Percentiles rank a stretch among this genome's conserved stretches.
Evolutionary conservation across 192 early-diverging fungal genomes (phyloP).

Genomic region (Lobosporangium transversale): DNA sequence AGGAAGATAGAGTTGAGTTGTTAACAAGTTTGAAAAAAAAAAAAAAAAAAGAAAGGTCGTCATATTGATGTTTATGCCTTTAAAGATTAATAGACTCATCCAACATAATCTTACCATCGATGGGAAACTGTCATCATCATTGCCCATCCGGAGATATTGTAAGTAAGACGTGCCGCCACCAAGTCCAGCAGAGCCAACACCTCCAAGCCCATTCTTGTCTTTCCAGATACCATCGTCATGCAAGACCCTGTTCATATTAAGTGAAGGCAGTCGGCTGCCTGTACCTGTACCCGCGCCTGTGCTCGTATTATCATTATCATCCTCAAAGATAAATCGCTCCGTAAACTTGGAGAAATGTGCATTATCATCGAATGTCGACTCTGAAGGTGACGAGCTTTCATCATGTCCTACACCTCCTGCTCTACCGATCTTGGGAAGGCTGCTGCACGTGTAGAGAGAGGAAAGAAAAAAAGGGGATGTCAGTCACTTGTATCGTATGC

Average conservation of each 20-base stretch:
- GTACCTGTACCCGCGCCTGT: no score
- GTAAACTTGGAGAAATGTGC: constrained; percentile 55
- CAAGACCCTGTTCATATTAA: constrained; percentile 48
- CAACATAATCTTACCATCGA: constrained; percentile 51
- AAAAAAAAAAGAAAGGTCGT: not conserved
- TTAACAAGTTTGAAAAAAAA: constrained; percentile 45
- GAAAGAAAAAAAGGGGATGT: constrained; percentile 6
- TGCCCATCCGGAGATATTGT: constrained; percentile 54
- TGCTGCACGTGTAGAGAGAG: constrained; percentile 11
- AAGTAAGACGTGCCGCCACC: constrained; percentile 47
- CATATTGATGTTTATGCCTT: not conserved
- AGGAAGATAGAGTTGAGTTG: no score
- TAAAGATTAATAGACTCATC: no score
- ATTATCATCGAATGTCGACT: constrained; percentile 44
- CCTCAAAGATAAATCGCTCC: constrained; percentile 59
- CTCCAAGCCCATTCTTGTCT: constrained; percentile 40
- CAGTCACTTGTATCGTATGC: not conserved
- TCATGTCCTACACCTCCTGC: constrained; percentile 22
- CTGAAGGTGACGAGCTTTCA: constrained; percentile 32
- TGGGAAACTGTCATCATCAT: constrained; percentile 57
- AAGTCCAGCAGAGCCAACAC: constrained; percentile 20
- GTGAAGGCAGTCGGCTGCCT: constrained; percentile 26
- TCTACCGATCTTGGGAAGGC: constrained; percentile 42
- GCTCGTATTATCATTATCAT: constrained; percentile 44
- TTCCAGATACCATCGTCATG: constrained; percentile 50